Base-by-base conservation (phyloP, 345 rosid species). In the Diplotaxis tenuifolia region DNA sequence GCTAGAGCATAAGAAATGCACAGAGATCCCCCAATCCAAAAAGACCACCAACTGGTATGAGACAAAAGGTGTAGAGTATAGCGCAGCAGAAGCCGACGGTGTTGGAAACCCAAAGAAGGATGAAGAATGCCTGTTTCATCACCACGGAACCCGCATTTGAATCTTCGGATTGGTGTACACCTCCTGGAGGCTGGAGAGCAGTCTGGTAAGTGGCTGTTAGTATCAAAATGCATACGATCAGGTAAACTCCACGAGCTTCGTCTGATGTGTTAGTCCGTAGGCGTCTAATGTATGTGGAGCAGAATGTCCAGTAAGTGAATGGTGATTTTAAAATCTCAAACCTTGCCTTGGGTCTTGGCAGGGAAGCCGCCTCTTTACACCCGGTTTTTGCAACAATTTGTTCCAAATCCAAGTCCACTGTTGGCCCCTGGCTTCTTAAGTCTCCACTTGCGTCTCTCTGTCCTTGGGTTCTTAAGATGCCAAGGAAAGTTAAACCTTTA, bases 191-290 rank as follows among this genome's bases (percentile, higher is more conserved):
- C 68, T 75, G 78, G 25, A 67, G 63, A 0, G 57, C 62, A 9
- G 68, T 75, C 56, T 75, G 78, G 21, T 75, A 75, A 36, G 73
- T 67, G 1, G 78, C 11, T 75, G 78, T 75, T 5, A 52, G 60
- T 25, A 75, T 23, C 23, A 75, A 68, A 18, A 63, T 8, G 47
- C 73, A 75, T 68, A 75, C 7, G 19, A 75, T 61, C 34, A 75
- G 15, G 7, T 68, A 75, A 0, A 8, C 49, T 68, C 68, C 78
- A 20, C 63, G 68, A 34, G 34, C 45, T 34, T 68, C 68, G 1
- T 60, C 68, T 5, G 78, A 59, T 3, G 9, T 18, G 19, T 6
- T 0, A 11, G 74, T 34, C 15, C 70, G 61, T n/a, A 9, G 1
- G 28, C 74, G 58, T 38, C 28, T 68, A 5, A 23, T 7, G 3